A percentile compares a stretch with the other conserved stretches of the same genome.
phyloP scores from a whole-genome alignment of 164 flowering plant genomes.

The Vitis rotundifolia region DNA sequence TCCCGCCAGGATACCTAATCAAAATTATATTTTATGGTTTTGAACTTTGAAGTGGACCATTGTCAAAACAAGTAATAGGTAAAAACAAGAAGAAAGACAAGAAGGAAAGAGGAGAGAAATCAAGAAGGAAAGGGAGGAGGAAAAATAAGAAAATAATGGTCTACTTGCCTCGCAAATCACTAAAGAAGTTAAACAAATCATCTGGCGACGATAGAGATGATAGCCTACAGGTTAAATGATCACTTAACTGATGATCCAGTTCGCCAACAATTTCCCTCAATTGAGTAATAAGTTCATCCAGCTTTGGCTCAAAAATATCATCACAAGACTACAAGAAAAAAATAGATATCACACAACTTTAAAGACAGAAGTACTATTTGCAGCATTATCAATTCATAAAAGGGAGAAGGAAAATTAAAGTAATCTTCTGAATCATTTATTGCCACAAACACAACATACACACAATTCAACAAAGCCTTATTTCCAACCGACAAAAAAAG shows the following conservation, averaged over 20 bases:
- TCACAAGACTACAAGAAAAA: conserved; percentile 59
- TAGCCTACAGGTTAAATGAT: conserved; percentile 52
- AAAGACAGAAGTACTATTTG: not conserved
- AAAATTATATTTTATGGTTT: not conserved
- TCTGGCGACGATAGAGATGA: conserved; percentile 71
- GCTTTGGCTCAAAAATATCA: conserved; percentile 75
- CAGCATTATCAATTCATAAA: not conserved
- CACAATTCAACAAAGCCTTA: too few species aligned
- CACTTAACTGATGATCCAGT: conserved; percentile 54
- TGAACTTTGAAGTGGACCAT: not conserved
- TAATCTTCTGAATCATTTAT: too few species aligned
- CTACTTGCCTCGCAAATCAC: conserved; percentile 59
- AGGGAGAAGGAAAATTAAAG: too few species aligned
- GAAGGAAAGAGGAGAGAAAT: not conserved
- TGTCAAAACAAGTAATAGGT: not conserved
- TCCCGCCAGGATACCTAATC: conserved; percentile 62
- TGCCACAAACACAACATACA: too few species aligned
- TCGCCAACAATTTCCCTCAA: conserved; percentile 54
- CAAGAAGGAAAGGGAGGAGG: not conserved
- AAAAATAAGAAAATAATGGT: not conserved
- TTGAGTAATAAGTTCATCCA: conserved; percentile 65
- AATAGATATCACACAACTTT: not conserved
- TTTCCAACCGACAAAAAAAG: too few species aligned
- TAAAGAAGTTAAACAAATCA: conserved; percentile 80
- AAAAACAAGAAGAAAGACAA: not conserved